These are phyloP conservation scores for Cunninghamia lanceolata DNA, from an alignment of 75 land plant genomes.

Conservation along the genomic window DNA sequence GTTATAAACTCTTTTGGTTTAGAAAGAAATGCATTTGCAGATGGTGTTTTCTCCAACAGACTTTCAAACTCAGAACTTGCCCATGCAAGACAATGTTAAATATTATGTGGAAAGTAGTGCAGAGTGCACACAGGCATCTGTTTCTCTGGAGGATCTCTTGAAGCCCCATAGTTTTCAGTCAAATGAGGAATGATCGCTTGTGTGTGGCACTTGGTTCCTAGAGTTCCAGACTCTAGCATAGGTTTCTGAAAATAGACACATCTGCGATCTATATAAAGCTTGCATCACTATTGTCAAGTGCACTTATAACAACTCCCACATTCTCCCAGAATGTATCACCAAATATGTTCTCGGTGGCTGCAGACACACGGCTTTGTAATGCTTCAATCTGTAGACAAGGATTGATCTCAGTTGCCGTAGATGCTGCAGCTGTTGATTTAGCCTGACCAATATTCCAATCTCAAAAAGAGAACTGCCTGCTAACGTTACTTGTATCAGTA, in stretches of 20 bases:
- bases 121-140: constrained; percentile 95
- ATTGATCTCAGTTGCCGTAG: constrained; percentile 74
- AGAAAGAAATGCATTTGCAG: constrained; percentile 57
- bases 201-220: constrained; percentile 88
- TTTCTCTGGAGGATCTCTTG: constrained; percentile 90
- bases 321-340: constrained; percentile 82
- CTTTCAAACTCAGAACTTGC: constrained; percentile 95
- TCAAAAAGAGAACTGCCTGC: constrained; percentile 82
- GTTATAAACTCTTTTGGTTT: constrained; percentile 59
- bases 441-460: constrained; percentile 92
- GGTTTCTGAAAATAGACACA: constrained; percentile 92
- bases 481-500: constrained; percentile 88
- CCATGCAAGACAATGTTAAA: constrained; percentile 89
- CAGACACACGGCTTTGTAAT: constrained; percentile 70
- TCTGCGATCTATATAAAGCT: constrained; percentile 76
- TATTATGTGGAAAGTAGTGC: constrained; percentile 92
- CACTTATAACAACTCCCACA: constrained; percentile 70
- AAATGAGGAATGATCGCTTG: constrained; percentile 90
- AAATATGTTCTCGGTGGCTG: constrained; percentile 83
- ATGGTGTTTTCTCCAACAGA: constrained; percentile 80
- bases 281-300: constrained; percentile 82
- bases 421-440: constrained; percentile 82
- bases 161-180: constrained; percentile 94
- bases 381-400: constrained; percentile 59
- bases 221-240: constrained; percentile 85